These are phyloP conservation scores for Claviceps purpurea DNA, from an alignment of 2,329 filamentous ascomycete genomes.

Conservation along the genomic window DNA sequence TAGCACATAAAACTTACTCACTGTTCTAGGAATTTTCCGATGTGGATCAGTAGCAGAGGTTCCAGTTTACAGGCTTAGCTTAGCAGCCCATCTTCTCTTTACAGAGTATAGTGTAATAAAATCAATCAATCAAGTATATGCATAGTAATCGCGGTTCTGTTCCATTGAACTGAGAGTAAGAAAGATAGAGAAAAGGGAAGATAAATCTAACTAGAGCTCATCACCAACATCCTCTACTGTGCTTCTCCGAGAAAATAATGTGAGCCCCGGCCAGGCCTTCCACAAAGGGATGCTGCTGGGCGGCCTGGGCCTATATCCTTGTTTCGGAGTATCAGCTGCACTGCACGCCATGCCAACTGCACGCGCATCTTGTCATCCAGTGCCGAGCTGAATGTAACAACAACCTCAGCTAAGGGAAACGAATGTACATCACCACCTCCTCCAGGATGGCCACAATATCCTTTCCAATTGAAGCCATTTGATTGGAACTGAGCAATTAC, in stretches of 20 bases:
- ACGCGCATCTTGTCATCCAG: conserved; percentile 38
- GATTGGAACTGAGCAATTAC: conserved; percentile 78
- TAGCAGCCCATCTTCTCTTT: no score
- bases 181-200: no score
- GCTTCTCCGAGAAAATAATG: background rate
- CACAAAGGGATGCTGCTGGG: conserved; percentile 36
- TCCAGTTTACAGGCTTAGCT: no score
- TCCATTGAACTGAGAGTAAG: no score
- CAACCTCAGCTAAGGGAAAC: conserved; percentile 58
- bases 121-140: no score
- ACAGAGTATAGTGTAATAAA: no score
- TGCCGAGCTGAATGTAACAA: conserved; percentile 35
- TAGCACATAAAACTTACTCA: no score
- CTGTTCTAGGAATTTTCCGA: no score
- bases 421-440: conserved; percentile 38
- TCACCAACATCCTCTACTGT: no score
- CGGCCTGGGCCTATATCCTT: conserved; percentile 62
- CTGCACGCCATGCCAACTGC: conserved; percentile 17
- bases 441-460: conserved; percentile 25
- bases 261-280: background rate
- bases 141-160: no score
- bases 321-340: conserved; percentile 36
- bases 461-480: conserved; percentile 53
- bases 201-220: no score
- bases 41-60: no score